A percentile compares a stretch with the other conserved stretches of the same genome.
Conservation (phyloP, 371 early-diverging fungal species). For the Umbelopsis sp. region DNA sequence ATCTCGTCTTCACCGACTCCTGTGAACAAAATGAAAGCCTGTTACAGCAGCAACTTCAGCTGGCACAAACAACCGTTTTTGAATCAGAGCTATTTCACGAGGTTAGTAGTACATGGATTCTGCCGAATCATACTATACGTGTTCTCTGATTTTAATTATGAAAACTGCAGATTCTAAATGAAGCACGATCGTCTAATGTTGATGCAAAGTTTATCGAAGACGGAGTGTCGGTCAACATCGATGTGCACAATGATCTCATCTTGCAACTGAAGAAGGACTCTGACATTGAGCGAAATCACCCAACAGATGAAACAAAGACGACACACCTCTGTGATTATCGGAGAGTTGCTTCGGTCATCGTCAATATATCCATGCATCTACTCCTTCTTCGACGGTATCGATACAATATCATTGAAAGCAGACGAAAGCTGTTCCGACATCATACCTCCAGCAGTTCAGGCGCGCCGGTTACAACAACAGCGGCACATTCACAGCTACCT, state of each 20-base stretch:
- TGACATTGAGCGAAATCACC: not conserved
- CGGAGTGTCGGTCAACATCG: constrained; percentile 55
- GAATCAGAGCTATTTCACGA: constrained; percentile 61
- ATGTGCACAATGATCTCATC: constrained; percentile 58
- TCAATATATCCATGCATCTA: constrained; percentile 40
- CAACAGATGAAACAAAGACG: not conserved
- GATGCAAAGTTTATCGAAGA: constrained; percentile 57
- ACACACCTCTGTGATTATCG: not conserved
- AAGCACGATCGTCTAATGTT: constrained; percentile 54
- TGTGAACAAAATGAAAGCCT: constrained; percentile 19
- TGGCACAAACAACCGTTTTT: constrained; percentile 58
- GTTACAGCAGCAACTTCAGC: constrained; percentile 47
- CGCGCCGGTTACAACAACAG: not conserved
- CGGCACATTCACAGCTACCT: not conserved
- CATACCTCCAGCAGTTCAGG: not conserved
- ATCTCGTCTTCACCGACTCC: not conserved
- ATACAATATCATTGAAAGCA: constrained; percentile 41
- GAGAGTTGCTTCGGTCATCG: constrained; percentile 17
- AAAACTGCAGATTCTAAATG: constrained; percentile 48
- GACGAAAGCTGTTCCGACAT: constrained; percentile 30
- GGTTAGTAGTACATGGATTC: constrained; percentile 28
- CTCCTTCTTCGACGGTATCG: constrained; percentile 45
- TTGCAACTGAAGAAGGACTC: constrained; percentile 23
- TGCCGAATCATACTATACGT: not conserved
- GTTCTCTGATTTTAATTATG: not conserved